These are phyloP conservation scores for Gautieria morchelliformis DNA, from an alignment of 768 basidiomycete species.

Conservation along the genomic window DNA sequence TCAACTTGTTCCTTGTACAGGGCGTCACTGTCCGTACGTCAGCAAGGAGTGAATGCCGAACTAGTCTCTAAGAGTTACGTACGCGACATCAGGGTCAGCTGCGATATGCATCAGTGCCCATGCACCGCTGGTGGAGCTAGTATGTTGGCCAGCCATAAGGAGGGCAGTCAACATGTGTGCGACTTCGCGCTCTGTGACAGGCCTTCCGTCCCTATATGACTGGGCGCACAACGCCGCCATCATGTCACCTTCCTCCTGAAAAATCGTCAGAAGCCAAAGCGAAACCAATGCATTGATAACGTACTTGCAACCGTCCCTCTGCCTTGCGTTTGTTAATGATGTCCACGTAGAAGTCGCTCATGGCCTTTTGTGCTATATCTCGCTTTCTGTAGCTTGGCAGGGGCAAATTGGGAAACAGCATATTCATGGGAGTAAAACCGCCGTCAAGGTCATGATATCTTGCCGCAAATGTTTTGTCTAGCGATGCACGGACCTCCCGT, in stretches of 20 bases:
- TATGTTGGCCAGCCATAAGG: constrained; percentile 99
- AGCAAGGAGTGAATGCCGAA: neutral
- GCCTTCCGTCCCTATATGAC: constrained; percentile 71
- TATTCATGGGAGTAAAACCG: constrained; percentile 93
- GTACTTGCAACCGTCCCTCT: constrained; percentile 33
- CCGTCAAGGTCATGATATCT: constrained; percentile 86
- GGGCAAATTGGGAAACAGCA: constrained; percentile 89
- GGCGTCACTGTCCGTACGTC: constrained; percentile 42
- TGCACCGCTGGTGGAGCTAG: constrained; percentile 83
- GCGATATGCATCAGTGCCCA: constrained; percentile 90
- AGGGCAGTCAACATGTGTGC: constrained; percentile 98
- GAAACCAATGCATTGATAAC: neutral
- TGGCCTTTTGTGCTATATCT: constrained; percentile 83
- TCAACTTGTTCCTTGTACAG: constrained; percentile 87
- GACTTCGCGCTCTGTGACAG: constrained; percentile 80
- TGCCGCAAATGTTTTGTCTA: constrained; percentile 81
- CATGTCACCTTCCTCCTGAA: constrained; percentile 80
- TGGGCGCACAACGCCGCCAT: constrained; percentile 79
- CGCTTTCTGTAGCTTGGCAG: constrained; percentile 82
- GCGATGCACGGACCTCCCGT: constrained; percentile 65
- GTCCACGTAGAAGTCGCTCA: constrained; percentile 86
- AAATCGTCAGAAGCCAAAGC: constrained; percentile 1
- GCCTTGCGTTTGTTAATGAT: constrained; percentile 71
- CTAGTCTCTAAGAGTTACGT: constrained; percentile 21
- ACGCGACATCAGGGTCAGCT: constrained; percentile 64